Conservation (phyloP, 202 grass and related monocot genomes). For the Saccharum hybrid region DNA sequence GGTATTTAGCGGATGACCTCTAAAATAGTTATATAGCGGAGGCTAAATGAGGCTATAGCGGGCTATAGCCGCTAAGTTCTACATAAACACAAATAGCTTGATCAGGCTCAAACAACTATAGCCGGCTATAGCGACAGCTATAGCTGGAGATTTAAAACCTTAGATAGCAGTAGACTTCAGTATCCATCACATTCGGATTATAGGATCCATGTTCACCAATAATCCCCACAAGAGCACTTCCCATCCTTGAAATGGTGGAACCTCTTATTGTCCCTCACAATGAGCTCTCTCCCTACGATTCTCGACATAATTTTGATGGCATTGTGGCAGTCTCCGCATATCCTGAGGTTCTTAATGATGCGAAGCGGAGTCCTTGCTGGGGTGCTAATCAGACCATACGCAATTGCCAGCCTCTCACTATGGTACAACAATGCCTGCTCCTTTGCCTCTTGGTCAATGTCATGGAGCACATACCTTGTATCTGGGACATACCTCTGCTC, state of each 20-base stretch:
- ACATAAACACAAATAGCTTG: no score
- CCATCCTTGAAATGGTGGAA: conserved; percentile 98
- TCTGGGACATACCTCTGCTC: conserved; percentile 20
- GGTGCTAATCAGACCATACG: conserved; percentile 93
- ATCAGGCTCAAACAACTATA: no score
- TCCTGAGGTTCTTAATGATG: conserved; percentile 95
- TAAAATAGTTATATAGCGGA: no score
- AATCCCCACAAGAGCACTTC: conserved; percentile 94
- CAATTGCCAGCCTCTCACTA: conserved; percentile 89
- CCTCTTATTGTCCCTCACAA: conserved; percentile 92
- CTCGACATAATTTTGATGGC: conserved; percentile 97
- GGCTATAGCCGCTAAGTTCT: no score
- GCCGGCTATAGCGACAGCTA: no score
- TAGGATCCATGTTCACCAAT: conserved; percentile 64
- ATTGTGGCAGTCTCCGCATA: conserved; percentile 96
- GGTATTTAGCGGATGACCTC: no score
- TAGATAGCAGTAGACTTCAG: conserved; percentile 4
- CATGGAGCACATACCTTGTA: conserved; percentile 22
- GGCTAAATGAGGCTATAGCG: no score
- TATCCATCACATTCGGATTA: not conserved
- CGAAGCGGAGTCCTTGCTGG: conserved; percentile 85
- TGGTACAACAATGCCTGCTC: conserved; percentile 54
- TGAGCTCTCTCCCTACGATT: conserved; percentile 91
- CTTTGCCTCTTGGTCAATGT: conserved; percentile 12
- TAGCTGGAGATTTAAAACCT: no score